phyloP scores from a whole-genome alignment of 192 early-diverging fungal genomes.

The Podila verticillata region DNA sequence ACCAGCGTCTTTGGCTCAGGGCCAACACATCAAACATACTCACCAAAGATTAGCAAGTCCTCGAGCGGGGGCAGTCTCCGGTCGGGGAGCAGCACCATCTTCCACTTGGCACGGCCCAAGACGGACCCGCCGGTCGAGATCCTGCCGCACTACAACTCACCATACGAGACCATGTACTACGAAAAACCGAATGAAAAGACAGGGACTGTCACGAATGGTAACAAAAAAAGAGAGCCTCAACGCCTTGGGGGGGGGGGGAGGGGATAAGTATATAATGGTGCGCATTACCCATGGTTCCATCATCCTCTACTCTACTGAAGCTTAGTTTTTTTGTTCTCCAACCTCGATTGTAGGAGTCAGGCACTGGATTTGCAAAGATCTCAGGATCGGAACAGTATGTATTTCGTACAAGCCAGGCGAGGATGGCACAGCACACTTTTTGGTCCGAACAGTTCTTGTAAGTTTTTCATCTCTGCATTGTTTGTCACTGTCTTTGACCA shows the following conservation, averaged over 20 bases:
- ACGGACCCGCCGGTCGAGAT: conserved; percentile 28
- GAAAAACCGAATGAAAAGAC: conserved; percentile 16
- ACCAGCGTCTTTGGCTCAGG: conserved; percentile 3
- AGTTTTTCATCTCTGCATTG: neutral
- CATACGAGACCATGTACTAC: conserved; percentile 30
- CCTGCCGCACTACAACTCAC: conserved; percentile 41
- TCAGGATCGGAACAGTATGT: conserved; percentile 32
- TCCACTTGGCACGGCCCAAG: conserved; percentile 14
- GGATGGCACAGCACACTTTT: conserved; percentile 17
- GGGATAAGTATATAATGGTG: too few relatives aligned
- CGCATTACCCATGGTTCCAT: too few relatives aligned
- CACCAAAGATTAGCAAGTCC: conserved; percentile 2
- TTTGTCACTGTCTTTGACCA: neutral
- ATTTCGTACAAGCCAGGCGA: conserved; percentile 14
- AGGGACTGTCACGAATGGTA: neutral
- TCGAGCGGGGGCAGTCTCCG: neutral
- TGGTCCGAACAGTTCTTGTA: conserved; percentile 40
- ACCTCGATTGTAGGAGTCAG: neutral
- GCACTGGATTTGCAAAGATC: conserved; percentile 32
- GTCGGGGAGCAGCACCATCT: conserved; percentile 25
- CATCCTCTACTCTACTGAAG: too few relatives aligned
- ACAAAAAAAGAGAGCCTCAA: too few relatives aligned
- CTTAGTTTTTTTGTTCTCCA: neutral
- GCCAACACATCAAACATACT: neutral
- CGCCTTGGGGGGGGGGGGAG: too few relatives aligned